Evolutionary conservation across 2,329 filamentous ascomycete species (phyloP).

Genomic region (Cladophialophora yegresii): DNA sequence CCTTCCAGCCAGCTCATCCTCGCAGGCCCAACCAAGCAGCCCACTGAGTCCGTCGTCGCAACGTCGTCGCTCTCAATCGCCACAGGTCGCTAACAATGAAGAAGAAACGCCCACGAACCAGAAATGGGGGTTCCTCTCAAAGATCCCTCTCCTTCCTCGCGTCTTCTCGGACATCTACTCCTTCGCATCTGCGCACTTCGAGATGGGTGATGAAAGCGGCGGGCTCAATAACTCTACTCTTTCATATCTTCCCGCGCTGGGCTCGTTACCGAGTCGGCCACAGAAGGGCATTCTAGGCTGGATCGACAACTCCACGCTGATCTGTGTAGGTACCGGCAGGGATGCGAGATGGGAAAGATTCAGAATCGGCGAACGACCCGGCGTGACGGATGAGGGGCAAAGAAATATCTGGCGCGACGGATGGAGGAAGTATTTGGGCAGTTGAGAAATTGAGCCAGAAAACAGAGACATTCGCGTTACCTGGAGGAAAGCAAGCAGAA

Average conservation of each 20-base stretch:
- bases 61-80: slow-evolving; percentile 33
- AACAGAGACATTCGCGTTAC: background rate
- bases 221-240: slow-evolving; percentile 38
- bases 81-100: slow-evolving; percentile 41
- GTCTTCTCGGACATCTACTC: slow-evolving; percentile 90
- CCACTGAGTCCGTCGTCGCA: slow-evolving; percentile 42
- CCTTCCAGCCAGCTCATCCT: slow-evolving; percentile 60
- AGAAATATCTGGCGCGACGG: slow-evolving; percentile 69
- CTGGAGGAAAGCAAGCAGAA: background rate
- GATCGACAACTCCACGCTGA: slow-evolving; percentile 69
- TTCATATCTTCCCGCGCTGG: slow-evolving; percentile 52
- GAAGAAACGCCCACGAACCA: slow-evolving; percentile 54
- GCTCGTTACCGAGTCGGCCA: slow-evolving; percentile 59
- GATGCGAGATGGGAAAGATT: slow-evolving; percentile 91
- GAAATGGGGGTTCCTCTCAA: slow-evolving; percentile 84
- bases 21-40: slow-evolving; percentile 41
- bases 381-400: slow-evolving; percentile 60
- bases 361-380: slow-evolving; percentile 62
- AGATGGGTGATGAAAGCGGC: slow-evolving; percentile 73
- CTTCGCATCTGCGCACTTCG: slow-evolving; percentile 76
- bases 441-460: slow-evolving; percentile 29
- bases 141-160: slow-evolving; percentile 79
- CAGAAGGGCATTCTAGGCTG: slow-evolving; percentile 85
- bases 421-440: slow-evolving; percentile 75
- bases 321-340: slow-evolving; percentile 75